Conservation (phyloP, 2,329 filamentous ascomycete genomes). For the Cladosporium oxysporum region DNA sequence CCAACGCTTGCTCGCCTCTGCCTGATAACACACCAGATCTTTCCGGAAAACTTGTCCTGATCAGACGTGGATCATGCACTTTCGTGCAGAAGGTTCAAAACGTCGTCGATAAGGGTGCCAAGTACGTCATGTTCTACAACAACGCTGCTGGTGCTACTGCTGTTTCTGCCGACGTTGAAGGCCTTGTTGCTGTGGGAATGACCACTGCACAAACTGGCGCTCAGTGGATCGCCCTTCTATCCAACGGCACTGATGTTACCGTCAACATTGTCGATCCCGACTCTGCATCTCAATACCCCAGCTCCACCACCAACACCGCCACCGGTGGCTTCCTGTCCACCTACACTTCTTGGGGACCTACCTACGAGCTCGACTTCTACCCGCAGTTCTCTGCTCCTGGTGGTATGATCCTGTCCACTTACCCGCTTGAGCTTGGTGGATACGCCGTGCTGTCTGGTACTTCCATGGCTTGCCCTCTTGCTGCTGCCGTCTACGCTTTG, state of each 20-base stretch:
- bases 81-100: constrained; percentile 58
- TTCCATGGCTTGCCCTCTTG: constrained; percentile 62
- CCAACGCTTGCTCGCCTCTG: constrained; percentile 56
- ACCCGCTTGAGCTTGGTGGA: constrained; percentile 43
- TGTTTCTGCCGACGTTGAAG: constrained; percentile 24
- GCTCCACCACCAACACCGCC: constrained; percentile 25
- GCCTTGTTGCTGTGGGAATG: constrained; percentile 28
- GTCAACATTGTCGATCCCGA: constrained; percentile 30
- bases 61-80: constrained; percentile 60
- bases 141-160: constrained; percentile 33
- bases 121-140: constrained; percentile 65
- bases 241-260: constrained; percentile 24
- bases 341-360: constrained; percentile 63
- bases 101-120: constrained; percentile 57
- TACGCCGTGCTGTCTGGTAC: constrained; percentile 59
- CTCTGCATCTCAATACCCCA: constrained; percentile 22
- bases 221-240: constrained; percentile 26
- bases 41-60: constrained; percentile 58
- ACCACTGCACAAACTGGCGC: constrained; percentile 30
- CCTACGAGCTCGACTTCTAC: constrained; percentile 59
- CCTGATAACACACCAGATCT: constrained; percentile 60
- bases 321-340: constrained; percentile 55
- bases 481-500: constrained; percentile 50
- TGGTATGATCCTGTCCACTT: constrained; percentile 61
- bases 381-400: constrained; percentile 60